Evolutionary conservation across 2,329 filamentous ascomycete genomes (phyloP).

Genomic region (Cephalotrichum gorgonifer): DNA sequence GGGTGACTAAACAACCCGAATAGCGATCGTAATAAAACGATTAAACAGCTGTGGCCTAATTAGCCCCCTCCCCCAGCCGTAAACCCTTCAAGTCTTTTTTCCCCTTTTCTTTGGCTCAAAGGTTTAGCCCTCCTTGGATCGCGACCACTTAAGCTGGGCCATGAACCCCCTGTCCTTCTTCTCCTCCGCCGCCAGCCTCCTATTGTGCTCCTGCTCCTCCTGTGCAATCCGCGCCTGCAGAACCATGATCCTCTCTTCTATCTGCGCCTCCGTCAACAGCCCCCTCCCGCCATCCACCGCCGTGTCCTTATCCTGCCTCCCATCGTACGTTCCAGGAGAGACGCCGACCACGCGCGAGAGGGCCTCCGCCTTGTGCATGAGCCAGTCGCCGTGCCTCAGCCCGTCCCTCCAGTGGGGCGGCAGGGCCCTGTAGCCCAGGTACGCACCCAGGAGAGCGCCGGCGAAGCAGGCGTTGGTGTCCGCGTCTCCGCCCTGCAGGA

Average conservation of each 20-base stretch:
- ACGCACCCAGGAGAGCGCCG: slow-evolving; percentile 36
- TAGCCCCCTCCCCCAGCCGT: no score
- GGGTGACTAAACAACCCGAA: no score
- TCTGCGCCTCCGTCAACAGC: slow-evolving; percentile 24
- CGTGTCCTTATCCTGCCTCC: slow-evolving; percentile 26
- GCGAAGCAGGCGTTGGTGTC: slow-evolving; percentile 45
- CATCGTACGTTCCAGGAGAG: slow-evolving; percentile 19
- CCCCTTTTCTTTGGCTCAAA: neutral
- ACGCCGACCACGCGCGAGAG: slow-evolving; percentile 28
- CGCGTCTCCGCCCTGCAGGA: slow-evolving; percentile 41
- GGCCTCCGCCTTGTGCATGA: slow-evolving; percentile 30
- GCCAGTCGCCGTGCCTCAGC: slow-evolving; percentile 31
- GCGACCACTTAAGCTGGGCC: neutral
- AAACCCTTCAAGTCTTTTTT: no score
- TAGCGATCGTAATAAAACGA: no score
- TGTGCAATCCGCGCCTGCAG: slow-evolving; percentile 20
- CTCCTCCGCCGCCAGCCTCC: slow-evolving; percentile 11
- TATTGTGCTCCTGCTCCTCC: slow-evolving; percentile 16
- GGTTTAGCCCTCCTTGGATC: neutral
- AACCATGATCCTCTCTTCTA: slow-evolving; percentile 21
- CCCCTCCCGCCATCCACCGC: slow-evolving; percentile 29
- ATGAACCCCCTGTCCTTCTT: slow-evolving; percentile 7
- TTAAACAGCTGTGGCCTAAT: no score
- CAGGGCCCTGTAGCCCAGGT: slow-evolving; percentile 33
- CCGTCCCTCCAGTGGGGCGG: slow-evolving; percentile 39